Conservation (phyloP, 768 basidiomycete genomes). For the Termitomyces sp. region DNA sequence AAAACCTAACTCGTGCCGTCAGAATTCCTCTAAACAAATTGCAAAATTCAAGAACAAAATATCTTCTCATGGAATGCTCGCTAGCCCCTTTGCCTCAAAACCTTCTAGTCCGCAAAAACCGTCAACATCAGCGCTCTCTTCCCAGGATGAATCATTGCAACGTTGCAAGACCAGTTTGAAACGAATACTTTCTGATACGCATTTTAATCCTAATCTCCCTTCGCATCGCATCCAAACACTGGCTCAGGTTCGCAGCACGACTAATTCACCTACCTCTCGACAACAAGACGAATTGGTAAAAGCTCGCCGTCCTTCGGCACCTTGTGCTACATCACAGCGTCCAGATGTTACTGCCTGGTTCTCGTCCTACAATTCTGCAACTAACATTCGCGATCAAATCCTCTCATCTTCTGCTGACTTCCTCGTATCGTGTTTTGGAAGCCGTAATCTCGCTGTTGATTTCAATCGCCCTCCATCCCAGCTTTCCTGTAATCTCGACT, state of each 20-base stretch:
- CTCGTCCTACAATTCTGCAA: slow-evolving; percentile 1
- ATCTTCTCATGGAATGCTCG: slow-evolving; percentile 7
- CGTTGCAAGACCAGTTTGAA: not conserved
- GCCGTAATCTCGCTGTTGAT: slow-evolving; percentile 22
- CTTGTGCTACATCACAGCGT: slow-evolving; percentile 14
- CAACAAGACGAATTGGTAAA: slow-evolving; percentile 5
- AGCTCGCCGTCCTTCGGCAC: slow-evolving; percentile 20
- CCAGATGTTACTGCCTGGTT: slow-evolving; percentile 16
- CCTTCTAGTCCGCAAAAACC: slow-evolving; percentile 11
- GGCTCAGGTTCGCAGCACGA: slow-evolving; percentile 13
- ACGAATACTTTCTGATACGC: slow-evolving; percentile 17
- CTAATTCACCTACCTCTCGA: slow-evolving; percentile 11
- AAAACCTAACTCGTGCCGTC: not conserved
- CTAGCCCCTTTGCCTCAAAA: slow-evolving; percentile 17
- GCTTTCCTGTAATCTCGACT: slow-evolving; percentile 18
- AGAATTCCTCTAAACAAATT: not conserved
- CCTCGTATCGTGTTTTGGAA: slow-evolving; percentile 15
- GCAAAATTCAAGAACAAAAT: slow-evolving; percentile 1
- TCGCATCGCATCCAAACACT: not conserved
- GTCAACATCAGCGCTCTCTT: not conserved
- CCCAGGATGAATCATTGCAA: not conserved
- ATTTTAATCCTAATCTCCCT: slow-evolving; percentile 17
- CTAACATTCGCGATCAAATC: not conserved
- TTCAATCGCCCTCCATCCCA: slow-evolving; percentile 39
- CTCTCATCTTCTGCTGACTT: slow-evolving; percentile 7